phyloP scores from a whole-genome alignment of 257 asterid species.

The Nicotiana benthamiana region DNA sequence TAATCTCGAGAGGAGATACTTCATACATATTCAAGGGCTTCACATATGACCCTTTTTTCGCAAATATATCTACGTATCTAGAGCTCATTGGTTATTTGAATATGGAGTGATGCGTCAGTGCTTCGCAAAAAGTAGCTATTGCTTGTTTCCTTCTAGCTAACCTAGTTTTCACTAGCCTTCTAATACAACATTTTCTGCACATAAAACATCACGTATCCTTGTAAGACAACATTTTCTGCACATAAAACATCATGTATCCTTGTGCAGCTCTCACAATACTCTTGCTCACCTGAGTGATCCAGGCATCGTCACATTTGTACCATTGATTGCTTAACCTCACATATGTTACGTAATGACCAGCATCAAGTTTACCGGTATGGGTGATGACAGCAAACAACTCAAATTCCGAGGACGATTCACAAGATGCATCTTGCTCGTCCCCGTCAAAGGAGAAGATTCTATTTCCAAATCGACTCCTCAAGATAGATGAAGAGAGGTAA shows the following conservation, averaged over 20 bases:
- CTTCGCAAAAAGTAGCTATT: background rate
- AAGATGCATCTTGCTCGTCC: conserved; percentile 37
- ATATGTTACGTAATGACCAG: conserved; percentile 81
- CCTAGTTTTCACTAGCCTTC: conserved; percentile 45
- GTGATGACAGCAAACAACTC: conserved; percentile 88
- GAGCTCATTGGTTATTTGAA: background rate
- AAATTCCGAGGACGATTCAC: conserved; percentile 58
- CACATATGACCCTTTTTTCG: no score
- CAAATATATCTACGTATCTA: background rate
- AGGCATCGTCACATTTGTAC: conserved; percentile 90
- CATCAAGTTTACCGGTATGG: conserved; percentile 73
- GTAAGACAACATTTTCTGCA: conserved; percentile 79
- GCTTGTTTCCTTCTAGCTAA: conserved; percentile 17
- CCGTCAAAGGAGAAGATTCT: conserved; percentile 51
- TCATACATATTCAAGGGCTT: no score
- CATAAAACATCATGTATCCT: conserved; percentile 87
- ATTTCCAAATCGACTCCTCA: conserved; percentile 71
- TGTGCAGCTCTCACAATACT: conserved; percentile 72
- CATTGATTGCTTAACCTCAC: conserved; percentile 65
- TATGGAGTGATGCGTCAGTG: background rate
- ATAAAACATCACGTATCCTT: conserved; percentile 81
- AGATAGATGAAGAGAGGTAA: conserved; percentile 75
- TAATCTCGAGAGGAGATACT: no score
- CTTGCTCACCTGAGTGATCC: conserved; percentile 72
- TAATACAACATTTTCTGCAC: conserved; percentile 85